phyloP scores from a whole-genome alignment of 1,284 basidiomycete species.

The Pseudozyma pruni region DNA sequence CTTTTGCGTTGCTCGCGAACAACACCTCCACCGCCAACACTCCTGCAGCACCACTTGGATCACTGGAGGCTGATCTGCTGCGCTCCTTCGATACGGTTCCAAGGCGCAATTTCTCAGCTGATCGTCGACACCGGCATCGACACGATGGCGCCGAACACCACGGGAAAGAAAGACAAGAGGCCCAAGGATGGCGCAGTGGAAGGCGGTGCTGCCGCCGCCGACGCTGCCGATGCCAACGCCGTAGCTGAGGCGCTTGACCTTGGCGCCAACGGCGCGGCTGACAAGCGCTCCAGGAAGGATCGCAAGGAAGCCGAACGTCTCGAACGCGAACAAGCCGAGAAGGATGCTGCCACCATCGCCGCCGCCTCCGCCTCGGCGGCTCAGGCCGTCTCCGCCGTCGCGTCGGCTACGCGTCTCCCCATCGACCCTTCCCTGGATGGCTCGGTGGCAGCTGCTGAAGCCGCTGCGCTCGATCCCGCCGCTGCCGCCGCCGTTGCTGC shows the following conservation, averaged over 20 bases:
- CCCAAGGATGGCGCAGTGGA: slow-evolving; percentile 3
- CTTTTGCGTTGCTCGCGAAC: slow-evolving; percentile 5
- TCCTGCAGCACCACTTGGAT: too few species aligned
- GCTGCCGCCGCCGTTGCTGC: slow-evolving; percentile 1
- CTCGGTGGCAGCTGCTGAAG: slow-evolving; percentile 7
- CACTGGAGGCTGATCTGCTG: too few species aligned
- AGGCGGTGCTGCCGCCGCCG: slow-evolving; percentile 6
- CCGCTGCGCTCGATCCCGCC: slow-evolving; percentile 7
- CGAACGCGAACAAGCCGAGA: slow-evolving; percentile 49
- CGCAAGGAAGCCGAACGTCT: slow-evolving; percentile 36
- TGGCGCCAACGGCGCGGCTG: slow-evolving; percentile 13
- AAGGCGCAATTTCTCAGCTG: too few species aligned
- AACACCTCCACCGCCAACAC: not conserved
- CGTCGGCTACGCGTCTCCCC: slow-evolving; percentile 37
- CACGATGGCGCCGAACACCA: too few species aligned
- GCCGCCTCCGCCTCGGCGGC: slow-evolving; percentile 44
- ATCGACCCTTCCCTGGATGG: slow-evolving; percentile 39
- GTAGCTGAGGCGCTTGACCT: slow-evolving; percentile 17
- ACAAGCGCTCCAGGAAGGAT: slow-evolving; percentile 50
- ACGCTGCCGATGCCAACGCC: slow-evolving; percentile 7
- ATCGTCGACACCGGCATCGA: not conserved
- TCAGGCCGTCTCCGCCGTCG: slow-evolving; percentile 42
- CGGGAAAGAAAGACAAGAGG: slow-evolving; percentile 28
- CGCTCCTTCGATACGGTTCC: slow-evolving; percentile 1
- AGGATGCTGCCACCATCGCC: slow-evolving; percentile 48